These are phyloP conservation scores for Bertia moriformis DNA, from an alignment of 2,329 filamentous ascomycete genomes.

Conservation along the genomic window DNA sequence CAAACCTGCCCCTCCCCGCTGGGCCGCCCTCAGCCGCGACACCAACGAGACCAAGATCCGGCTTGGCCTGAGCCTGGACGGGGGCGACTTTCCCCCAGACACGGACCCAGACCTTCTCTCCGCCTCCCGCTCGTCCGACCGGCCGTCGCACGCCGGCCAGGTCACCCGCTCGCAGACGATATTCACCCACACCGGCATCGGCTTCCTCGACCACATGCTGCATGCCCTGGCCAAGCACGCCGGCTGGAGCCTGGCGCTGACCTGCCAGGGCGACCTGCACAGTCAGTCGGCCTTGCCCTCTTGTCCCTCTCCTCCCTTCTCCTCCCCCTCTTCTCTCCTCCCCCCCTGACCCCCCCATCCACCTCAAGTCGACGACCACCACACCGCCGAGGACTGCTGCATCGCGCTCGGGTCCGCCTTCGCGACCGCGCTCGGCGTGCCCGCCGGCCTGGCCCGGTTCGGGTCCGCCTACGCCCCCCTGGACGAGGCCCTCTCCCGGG, in stretches of 20 bases:
- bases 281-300: slow-evolving; percentile 38
- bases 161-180: slow-evolving; percentile 74
- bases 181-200: slow-evolving; percentile 80
- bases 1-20: slow-evolving; percentile 39
- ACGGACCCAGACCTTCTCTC: slow-evolving; percentile 40
- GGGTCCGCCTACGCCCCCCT: slow-evolving; percentile 84
- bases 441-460: slow-evolving; percentile 74
- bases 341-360: too few species aligned
- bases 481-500: slow-evolving; percentile 85
- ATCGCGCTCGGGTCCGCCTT: slow-evolving; percentile 81
- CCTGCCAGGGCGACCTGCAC: slow-evolving; percentile 78
- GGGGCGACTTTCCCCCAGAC: slow-evolving; percentile 59
- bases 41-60: slow-evolving; percentile 98
- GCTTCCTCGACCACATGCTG: slow-evolving; percentile 97
- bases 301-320: background rate
- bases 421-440: slow-evolving; percentile 61
- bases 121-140: too few species aligned
- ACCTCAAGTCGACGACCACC: slow-evolving; percentile 78
- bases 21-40: slow-evolving; percentile 67
- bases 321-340: background rate
- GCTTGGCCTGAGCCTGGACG: slow-evolving; percentile 82
- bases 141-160: slow-evolving; percentile 66
- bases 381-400: slow-evolving; percentile 91
- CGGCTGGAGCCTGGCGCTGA: slow-evolving; percentile 76
- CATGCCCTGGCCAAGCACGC: slow-evolving; percentile 92